These are phyloP conservation scores for Sugiyamaella neomexicana DNA, from an alignment of 1,139 yeast genomes.

Conservation along the genomic window DNA sequence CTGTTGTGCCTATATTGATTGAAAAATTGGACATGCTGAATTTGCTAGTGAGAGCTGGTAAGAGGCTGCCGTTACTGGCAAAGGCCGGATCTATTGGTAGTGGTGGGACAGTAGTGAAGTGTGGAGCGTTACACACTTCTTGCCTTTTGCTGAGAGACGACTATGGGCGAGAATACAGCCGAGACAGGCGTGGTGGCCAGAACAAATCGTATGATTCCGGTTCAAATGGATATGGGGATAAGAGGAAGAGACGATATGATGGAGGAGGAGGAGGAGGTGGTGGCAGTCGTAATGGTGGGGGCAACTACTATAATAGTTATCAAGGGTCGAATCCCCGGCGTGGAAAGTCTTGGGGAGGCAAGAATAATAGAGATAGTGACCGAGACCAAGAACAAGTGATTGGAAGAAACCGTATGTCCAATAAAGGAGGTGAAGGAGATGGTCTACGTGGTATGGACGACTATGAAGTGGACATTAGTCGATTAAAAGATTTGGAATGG, in stretches of 20 bases:
- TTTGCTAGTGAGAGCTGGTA: not conserved
- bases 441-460: constrained; percentile 39
- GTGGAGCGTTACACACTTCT: not conserved
- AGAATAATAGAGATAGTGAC: constrained; percentile 12
- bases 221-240: not conserved
- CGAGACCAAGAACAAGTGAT: constrained; percentile 18
- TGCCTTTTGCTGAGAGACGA: not conserved
- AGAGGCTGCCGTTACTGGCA: not conserved
- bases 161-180: not conserved
- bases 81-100: not conserved
- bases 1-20: too few relatives aligned
- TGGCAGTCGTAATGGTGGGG: not conserved
- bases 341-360: not conserved
- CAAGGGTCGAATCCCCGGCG: not conserved
- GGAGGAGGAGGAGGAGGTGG: too few relatives aligned
- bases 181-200: not conserved
- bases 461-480: constrained; percentile 34
- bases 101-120: not conserved
- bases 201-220: not conserved
- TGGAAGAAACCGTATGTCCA: constrained; percentile 23
- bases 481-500: constrained; percentile 26
- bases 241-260: not conserved
- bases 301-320: constrained; percentile 1
- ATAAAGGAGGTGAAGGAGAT: constrained; percentile 34
- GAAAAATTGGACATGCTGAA: not conserved